These are phyloP conservation scores for Phialemoniopsis sp. DNA, from an alignment of 2,329 filamentous ascomycete species.

Conservation along the genomic window DNA sequence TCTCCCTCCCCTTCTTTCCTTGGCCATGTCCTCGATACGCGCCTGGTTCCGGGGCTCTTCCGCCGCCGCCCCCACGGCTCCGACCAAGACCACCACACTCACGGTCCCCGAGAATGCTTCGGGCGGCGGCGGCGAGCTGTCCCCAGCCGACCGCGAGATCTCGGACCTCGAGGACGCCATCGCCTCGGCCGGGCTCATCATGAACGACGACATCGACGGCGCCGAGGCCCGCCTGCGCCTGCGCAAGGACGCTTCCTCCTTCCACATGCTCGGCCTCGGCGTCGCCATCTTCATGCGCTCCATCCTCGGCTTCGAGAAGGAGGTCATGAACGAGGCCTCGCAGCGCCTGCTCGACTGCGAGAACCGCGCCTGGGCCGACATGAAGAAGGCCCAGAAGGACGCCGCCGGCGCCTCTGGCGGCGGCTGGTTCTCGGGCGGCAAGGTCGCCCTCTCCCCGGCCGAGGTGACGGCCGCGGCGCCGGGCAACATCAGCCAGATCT, in stretches of 20 bases:
- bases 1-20: no score
- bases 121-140: constrained; percentile 16
- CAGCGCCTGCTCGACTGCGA: constrained; percentile 72
- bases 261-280: constrained; percentile 79
- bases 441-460: constrained; percentile 13
- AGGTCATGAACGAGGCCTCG: constrained; percentile 80
- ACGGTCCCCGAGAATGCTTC: constrained; percentile 14
- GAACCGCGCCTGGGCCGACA: constrained; percentile 68
- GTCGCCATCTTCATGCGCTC: constrained; percentile 83
- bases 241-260: constrained; percentile 72
- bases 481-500: constrained; percentile 47
- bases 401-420: constrained; percentile 21
- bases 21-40: constrained; percentile 30
- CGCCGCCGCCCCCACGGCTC: constrained; percentile 8
- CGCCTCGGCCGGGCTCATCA: constrained; percentile 65
- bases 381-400: constrained; percentile 69
- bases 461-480: constrained; percentile 22
- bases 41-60: constrained; percentile 46
- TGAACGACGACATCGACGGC: constrained; percentile 85
- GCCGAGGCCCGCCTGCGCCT: constrained; percentile 74
- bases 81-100: constrained; percentile 20
- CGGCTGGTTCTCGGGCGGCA: constrained; percentile 13
- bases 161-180: constrained; percentile 57
- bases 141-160: constrained; percentile 32
- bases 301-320: constrained; percentile 86